Percentiles rank a stretch among this genome's conserved stretches.
These are phyloP conservation scores for Xylaria sp. DNA, from an alignment of 2,329 filamentous ascomycete species.

Conservation along the genomic window DNA sequence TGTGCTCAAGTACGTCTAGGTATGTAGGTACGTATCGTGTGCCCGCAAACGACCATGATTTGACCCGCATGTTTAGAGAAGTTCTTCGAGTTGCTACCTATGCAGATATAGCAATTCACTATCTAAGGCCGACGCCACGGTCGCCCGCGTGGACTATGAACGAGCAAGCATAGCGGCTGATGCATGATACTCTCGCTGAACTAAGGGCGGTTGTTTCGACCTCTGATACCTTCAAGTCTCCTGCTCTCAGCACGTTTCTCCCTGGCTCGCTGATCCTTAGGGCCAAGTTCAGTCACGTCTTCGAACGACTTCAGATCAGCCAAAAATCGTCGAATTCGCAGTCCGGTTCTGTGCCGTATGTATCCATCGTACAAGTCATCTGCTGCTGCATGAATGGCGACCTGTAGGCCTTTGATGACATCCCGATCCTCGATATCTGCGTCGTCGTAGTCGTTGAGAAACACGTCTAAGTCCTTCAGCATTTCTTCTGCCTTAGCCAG, in stretches of 20 bases:
- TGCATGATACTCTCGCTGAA: neutral
- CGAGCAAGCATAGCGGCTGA: neutral
- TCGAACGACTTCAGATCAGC: conserved; percentile 66
- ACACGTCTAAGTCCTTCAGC: conserved; percentile 45
- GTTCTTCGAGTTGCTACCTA: conserved; percentile 31
- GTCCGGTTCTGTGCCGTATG: conserved; percentile 63
- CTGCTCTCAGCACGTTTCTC: conserved; percentile 34
- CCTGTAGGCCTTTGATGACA: conserved; percentile 65
- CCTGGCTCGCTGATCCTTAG: conserved; percentile 40
- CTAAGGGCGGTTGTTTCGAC: conserved; percentile 20
- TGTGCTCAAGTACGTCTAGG: too few species aligned
- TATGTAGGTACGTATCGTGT: too few species aligned
- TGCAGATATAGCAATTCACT: conserved; percentile 36
- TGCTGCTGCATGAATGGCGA: conserved; percentile 67
- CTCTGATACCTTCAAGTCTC: conserved; percentile 18
- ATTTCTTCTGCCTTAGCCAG: conserved; percentile 41
- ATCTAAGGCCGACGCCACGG: conserved; percentile 17
- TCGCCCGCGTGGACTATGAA: neutral
- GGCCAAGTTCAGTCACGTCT: conserved; percentile 51
- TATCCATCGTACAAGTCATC: conserved; percentile 65
- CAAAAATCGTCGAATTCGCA: conserved; percentile 65
- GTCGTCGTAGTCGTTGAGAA: conserved; percentile 52
- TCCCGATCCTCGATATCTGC: conserved; percentile 60
- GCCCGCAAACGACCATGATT: too few species aligned
- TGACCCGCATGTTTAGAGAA: neutral